A percentile compares a stretch with the other conserved stretches of the same genome.
phyloP scores from a whole-genome alignment of 2,329 filamentous ascomycete genomes.

The Venturia nashicola region DNA sequence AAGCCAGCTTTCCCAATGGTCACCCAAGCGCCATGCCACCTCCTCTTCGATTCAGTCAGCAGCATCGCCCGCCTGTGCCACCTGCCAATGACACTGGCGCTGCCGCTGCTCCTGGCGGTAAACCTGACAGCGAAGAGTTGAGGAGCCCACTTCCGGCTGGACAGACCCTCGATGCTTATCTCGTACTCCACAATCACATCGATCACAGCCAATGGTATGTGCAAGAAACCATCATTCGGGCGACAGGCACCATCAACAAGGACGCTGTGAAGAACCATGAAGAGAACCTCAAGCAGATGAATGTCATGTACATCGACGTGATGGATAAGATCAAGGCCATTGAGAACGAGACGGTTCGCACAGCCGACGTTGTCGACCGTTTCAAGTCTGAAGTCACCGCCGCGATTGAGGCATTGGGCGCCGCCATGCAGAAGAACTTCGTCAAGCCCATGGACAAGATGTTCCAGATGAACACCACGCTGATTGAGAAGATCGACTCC shows the following conservation, averaged over 20 bases:
- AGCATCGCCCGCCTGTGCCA: not conserved
- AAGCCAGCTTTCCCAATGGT: not conserved
- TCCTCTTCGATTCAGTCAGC: constrained; percentile 2
- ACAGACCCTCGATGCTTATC: constrained; percentile 5
- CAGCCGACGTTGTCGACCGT: not conserved
- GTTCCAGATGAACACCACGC: not conserved
- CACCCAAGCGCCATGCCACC: constrained; percentile 1
- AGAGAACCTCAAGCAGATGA: constrained; percentile 1
- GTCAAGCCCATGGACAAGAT: not conserved
- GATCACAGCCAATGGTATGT: not conserved
- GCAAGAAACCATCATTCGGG: not conserved
- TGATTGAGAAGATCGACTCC: not conserved
- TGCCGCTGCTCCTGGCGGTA: not conserved
- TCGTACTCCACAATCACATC: constrained; percentile 1
- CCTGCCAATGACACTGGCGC: not conserved
- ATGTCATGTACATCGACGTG: not conserved
- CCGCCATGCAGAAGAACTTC: not conserved
- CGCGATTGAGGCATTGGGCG: not conserved
- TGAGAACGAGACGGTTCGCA: not conserved
- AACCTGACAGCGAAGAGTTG: not conserved
- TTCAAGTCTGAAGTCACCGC: not conserved
- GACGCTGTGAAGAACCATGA: not conserved
- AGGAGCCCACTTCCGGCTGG: not conserved
- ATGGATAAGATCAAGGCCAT: not conserved
- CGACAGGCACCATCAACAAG: not conserved